Evolutionary conservation across 208 protist genomes (phyloP).

Genomic region (Crithidia thermophila): DNA sequence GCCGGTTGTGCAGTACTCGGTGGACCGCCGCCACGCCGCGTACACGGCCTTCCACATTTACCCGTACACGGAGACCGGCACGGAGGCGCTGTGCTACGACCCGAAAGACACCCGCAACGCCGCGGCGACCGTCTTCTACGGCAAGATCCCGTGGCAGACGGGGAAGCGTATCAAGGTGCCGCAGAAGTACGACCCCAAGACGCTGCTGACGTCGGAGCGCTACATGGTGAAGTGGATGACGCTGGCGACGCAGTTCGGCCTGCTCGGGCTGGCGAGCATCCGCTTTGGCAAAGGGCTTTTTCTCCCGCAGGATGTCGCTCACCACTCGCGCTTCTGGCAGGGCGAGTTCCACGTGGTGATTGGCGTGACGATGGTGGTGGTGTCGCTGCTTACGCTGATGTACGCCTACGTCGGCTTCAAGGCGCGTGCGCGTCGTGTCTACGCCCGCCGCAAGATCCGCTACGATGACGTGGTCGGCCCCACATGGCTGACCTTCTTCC

Average conservation of each 20-base stretch:
- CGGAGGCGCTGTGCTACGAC: constrained; percentile 78
- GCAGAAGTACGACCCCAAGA: constrained; percentile 93
- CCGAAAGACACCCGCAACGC: constrained; percentile 45
- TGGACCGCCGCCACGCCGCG: constrained; percentile 74
- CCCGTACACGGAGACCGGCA: constrained; percentile 78
- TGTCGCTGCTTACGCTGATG: constrained; percentile 57
- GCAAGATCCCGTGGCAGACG: constrained; percentile 88
- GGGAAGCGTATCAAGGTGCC: constrained; percentile 89
- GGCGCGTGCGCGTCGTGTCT: constrained; percentile 75
- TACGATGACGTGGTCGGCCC: constrained; percentile 77
- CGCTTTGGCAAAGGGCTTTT: constrained; percentile 76
- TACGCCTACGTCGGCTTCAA: constrained; percentile 84
- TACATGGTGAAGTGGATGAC: constrained; percentile 90
- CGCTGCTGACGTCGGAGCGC: constrained; percentile 85
- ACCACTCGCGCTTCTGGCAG: constrained; percentile 59
- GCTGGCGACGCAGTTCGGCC: constrained; percentile 68
- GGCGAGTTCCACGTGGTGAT: constrained; percentile 70
- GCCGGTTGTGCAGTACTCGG: constrained; percentile 76
- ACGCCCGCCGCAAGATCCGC: constrained; percentile 85
- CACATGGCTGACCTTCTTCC: constrained; percentile 66
- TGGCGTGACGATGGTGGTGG: constrained; percentile 52
- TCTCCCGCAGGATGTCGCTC: constrained; percentile 52
- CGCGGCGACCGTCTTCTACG: constrained; percentile 70
- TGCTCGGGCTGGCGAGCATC: constrained; percentile 76
- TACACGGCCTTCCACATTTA: constrained; percentile 86